Conservation (phyloP, 805 yeast genomes). For the Cyberlindnera nakhonratchasimensis region DNA sequence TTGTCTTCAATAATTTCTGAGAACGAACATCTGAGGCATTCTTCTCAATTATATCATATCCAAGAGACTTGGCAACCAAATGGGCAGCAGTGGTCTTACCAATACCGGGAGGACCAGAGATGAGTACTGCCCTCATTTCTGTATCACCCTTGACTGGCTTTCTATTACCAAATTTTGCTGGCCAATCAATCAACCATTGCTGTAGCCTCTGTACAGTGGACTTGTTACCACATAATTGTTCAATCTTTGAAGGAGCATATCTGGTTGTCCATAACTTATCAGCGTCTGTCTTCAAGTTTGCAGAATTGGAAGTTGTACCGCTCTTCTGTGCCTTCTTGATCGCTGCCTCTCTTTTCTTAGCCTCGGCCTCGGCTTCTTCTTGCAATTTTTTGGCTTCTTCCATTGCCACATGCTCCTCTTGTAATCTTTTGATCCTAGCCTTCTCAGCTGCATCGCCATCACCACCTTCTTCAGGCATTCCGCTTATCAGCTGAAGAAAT, state of each 20-base stretch:
- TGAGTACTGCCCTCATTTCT: constrained; percentile 75
- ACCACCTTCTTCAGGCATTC: constrained; percentile 94
- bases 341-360: constrained; percentile 29
- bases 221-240: constrained; percentile 90
- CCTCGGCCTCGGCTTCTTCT: constrained; percentile 40
- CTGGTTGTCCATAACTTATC: constrained; percentile 89
- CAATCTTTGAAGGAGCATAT: constrained; percentile 77
- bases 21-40: constrained; percentile 91
- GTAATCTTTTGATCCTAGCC: constrained; percentile 64
- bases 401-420: constrained; percentile 56
- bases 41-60: constrained; percentile 71
- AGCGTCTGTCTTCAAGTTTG: constrained; percentile 37
- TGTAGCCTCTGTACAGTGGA: constrained; percentile 62
- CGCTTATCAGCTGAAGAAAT: constrained; percentile 62
- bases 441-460: constrained; percentile 72
- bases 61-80: constrained; percentile 62
- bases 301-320: constrained; percentile 20
- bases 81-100: constrained; percentile 86
- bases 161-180: constrained; percentile 51
- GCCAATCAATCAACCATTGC: constrained; percentile 81
- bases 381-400: constrained; percentile 49
- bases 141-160: constrained; percentile 59
- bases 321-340: constrained; percentile 27
- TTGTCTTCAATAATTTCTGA: constrained; percentile 66
- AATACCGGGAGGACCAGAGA: constrained; percentile 86